These are phyloP conservation scores for Leptomonas seymouri DNA, from an alignment of 208 protist species.

Conservation along the genomic window DNA sequence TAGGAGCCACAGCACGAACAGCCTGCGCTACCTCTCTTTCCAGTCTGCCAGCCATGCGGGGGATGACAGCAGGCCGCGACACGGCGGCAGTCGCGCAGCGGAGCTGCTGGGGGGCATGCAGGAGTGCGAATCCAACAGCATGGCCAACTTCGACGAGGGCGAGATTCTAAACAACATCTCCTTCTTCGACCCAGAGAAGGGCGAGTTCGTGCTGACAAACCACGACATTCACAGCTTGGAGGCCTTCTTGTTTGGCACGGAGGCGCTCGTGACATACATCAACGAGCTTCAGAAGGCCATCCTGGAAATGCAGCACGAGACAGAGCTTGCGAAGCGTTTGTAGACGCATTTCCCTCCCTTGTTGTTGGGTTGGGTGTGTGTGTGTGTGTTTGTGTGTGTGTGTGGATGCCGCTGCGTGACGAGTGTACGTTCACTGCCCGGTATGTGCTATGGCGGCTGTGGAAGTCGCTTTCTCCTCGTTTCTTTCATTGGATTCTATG, in stretches of 20 bases:
- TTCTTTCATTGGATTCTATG: too few species aligned
- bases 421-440: too few species aligned
- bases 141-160: constrained; percentile 12
- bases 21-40: constrained; percentile 13
- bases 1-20: constrained; percentile 6
- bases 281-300: constrained; percentile 85
- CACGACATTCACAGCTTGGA: constrained; percentile 90
- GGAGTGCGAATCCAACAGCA: constrained; percentile 19
- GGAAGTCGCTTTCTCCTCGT: too few species aligned
- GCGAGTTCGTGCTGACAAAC: constrained; percentile 85
- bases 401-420: too few species aligned
- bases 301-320: constrained; percentile 80
- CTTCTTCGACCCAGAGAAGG: constrained; percentile 68
- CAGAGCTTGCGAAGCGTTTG: constrained; percentile 69
- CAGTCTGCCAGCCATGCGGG: constrained; percentile 16
- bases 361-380: too few species aligned
- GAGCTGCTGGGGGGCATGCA: constrained; percentile 20
- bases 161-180: constrained; percentile 52
- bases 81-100: constrained; percentile 1
- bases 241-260: constrained; percentile 84
- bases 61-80: background rate
- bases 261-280: constrained; percentile 69
- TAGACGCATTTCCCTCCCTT: constrained; percentile 22
- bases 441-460: too few species aligned
- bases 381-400: too few species aligned